Evolutionary conservation across 2,329 filamentous ascomycete genomes (phyloP).

Genomic region (Calonectria naviculata): DNA sequence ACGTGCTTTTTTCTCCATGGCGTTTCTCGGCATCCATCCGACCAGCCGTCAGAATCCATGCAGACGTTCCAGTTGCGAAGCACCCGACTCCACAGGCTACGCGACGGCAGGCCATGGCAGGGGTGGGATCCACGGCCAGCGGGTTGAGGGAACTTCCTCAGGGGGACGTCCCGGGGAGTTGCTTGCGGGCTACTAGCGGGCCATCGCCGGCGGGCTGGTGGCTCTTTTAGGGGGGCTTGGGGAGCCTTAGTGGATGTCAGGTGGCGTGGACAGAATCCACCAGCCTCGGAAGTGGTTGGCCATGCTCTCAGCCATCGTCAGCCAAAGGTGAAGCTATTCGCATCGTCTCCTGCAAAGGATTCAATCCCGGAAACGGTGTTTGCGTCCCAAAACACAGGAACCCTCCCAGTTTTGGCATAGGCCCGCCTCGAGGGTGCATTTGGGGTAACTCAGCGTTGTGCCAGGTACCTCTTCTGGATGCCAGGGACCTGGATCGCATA

Average conservation of each 20-base stretch:
- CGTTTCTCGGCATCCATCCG: conserved; percentile 35
- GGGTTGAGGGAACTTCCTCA: neutral
- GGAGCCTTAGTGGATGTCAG: neutral
- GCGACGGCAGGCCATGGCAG: neutral
- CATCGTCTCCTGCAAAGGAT: neutral
- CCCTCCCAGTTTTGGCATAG: conserved; percentile 2
- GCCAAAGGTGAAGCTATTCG: conserved; percentile 8
- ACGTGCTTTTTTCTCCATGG: conserved; percentile 36
- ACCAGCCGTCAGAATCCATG: conserved; percentile 29
- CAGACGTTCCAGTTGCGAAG: neutral
- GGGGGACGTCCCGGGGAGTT: neutral
- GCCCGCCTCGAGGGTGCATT: neutral
- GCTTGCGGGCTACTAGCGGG: neutral
- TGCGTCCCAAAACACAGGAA: neutral
- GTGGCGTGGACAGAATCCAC: conserved; percentile 9
- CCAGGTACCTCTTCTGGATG: neutral
- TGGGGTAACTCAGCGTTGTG: neutral
- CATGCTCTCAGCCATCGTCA: neutral
- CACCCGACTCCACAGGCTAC: conserved; percentile 11
- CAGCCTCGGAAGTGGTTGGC: neutral
- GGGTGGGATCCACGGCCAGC: neutral
- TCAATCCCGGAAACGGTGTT: neutral
- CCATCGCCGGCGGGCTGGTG: neutral
- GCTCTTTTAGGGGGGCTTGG: neutral
- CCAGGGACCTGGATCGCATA: neutral